Base-by-base conservation (phyloP, 305 asterid species). In the Solanum hybrid region DNA sequence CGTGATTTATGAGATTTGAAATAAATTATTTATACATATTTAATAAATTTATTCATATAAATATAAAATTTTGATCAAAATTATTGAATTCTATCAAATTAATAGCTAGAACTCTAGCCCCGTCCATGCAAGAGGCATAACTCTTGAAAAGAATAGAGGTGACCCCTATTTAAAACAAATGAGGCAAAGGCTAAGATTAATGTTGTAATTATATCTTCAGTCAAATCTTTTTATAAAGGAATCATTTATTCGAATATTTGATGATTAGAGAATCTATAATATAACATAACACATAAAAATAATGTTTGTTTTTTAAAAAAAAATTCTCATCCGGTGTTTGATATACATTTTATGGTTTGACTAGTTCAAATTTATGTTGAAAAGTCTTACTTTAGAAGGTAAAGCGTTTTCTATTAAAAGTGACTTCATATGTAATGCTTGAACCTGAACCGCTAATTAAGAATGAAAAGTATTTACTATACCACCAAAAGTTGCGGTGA, bases 1-100 rank as follows among this genome's bases (percentile, higher is more conserved):
- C 3, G 3, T 0, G 0, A 0, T 5, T 26, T 39, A 39, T 26
- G 1, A 0, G 5, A 31, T 81, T 38, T 12, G 1, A 0, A 7
- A 13, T 4, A 3, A 78, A 37, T 37, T 12, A n/a, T 80, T 24
- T 81, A 14, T 38, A 4, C 2, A 24, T 80, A 38, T 80, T 80
- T 3, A 13, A 4, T 26, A 4, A 26, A 38, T 38, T 38, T 1
- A 1, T 37, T 14, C 4, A 26, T 1, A 41, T 15, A 81, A 39
- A 81, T 6, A 26, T 1, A 15, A 4, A 6, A 4, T 15, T 41
- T 15, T 24, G 0, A 15, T 7, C 0, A 81, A 38, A 38, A 5
- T 0, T 41, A 82, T 3, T 41, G 10, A 2, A 1, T 27, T 41
- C 4, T 4, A 3, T 1, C 7, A 0, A 26, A 82, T 1, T 3